Evolutionary conservation across 192 early-diverging fungal genomes (phyloP).

Genomic region (Coemansia sp.): DNA sequence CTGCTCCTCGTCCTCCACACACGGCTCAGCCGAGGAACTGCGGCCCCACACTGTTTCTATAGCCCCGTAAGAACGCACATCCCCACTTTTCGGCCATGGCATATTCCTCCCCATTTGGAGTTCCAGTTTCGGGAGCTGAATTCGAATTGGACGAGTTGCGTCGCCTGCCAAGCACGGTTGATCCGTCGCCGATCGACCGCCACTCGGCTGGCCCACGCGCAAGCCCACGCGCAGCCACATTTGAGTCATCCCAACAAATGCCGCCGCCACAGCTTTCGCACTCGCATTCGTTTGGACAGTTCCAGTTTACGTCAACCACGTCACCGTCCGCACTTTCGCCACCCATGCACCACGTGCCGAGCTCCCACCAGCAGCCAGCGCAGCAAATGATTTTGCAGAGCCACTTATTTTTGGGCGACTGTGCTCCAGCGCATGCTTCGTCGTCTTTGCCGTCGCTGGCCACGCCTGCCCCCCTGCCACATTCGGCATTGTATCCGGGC

Average conservation of each 20-base stretch:
- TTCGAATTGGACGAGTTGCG: conserved; percentile 31
- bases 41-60: neutral
- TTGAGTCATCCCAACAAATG: conserved; percentile 3
- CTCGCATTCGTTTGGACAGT: conserved; percentile 7
- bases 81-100: conserved; percentile 11
- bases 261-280: conserved; percentile 19
- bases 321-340: neutral
- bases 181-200: conserved; percentile 13
- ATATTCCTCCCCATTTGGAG: conserved; percentile 20
- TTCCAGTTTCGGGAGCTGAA: conserved; percentile 15
- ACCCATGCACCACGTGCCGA: neutral
- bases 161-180: conserved; percentile 13
- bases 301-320: conserved; percentile 5
- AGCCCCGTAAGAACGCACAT: neutral
- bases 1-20: neutral
- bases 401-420: neutral
- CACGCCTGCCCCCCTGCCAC: neutral
- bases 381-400: neutral
- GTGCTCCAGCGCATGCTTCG: neutral
- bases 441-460: neutral
- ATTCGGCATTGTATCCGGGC: neutral
- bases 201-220: conserved; percentile 1
- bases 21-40: conserved; percentile 12
- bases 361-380: neutral
- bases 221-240: conserved; percentile 6